These are phyloP conservation scores for Globisporangium emineosum DNA, from an alignment of 352 stramenopile species.

Conservation along the genomic window DNA sequence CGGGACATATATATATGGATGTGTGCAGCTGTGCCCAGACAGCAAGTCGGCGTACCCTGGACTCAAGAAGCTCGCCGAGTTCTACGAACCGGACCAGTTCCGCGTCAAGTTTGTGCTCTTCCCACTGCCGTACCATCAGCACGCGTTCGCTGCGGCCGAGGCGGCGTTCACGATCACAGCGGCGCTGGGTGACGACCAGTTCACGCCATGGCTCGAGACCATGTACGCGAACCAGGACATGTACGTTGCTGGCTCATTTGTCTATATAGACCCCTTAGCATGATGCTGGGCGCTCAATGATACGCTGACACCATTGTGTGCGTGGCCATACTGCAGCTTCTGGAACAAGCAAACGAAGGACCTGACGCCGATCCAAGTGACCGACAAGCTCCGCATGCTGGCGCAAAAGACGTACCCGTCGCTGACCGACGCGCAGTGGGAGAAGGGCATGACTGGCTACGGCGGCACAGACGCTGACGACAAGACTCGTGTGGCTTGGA, in stretches of 20 bases:
- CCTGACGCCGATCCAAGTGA: conserved; percentile 62
- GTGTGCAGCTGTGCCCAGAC: conserved; percentile 60
- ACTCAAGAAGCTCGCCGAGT: conserved; percentile 49
- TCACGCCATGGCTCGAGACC: conserved; percentile 72
- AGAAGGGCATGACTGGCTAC: conserved; percentile 68
- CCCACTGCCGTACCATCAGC: conserved; percentile 74
- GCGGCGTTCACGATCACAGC: conserved; percentile 62
- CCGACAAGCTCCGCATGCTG: conserved; percentile 48
- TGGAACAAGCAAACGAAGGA: conserved; percentile 85
- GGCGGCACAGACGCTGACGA: conserved; percentile 69
- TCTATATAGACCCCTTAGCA: neutral
- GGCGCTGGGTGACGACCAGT: conserved; percentile 48
- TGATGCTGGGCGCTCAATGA: neutral
- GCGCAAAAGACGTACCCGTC: conserved; percentile 66
- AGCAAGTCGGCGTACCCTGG: conserved; percentile 68
- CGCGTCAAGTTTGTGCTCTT: conserved; percentile 75
- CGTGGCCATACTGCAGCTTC: conserved; percentile 30
- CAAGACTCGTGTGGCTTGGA: conserved; percentile 61
- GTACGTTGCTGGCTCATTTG: conserved; percentile 24
- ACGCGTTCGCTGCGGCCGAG: conserved; percentile 66
- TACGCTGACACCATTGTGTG: neutral
- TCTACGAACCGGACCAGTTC: conserved; percentile 59
- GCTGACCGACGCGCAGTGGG: conserved; percentile 64
- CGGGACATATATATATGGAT: neutral
- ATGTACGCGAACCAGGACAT: conserved; percentile 78